Evolutionary conservation across 305 asterid genomes (phyloP).

Genomic region (Solanum hybrid): DNA sequence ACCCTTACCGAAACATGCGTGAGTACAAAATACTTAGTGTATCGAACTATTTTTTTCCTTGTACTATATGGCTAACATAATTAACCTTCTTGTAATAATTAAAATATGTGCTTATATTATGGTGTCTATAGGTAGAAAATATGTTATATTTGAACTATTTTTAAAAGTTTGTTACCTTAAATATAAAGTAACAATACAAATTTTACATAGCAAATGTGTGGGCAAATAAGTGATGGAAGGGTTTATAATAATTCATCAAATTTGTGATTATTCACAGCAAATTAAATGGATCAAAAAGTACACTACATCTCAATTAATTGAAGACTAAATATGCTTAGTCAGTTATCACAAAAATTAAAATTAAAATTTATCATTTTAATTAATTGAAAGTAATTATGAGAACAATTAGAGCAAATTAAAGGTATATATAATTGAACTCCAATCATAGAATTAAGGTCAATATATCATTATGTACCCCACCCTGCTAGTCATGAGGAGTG

Average conservation of each 20-base stretch:
- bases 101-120: background rate
- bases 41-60: fast-evolving
- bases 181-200: background rate
- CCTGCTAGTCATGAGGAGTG: background rate
- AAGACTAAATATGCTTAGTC: background rate
- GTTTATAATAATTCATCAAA: background rate
- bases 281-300: background rate
- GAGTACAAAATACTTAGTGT: fast-evolving
- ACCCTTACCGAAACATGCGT: too few species aligned
- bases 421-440: background rate
- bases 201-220: background rate
- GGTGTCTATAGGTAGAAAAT: background rate
- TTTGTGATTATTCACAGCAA: background rate
- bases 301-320: background rate
- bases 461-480: slow-evolving; percentile 12
- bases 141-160: background rate
- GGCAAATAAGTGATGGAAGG: background rate
- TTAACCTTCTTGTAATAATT: background rate
- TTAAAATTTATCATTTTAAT: background rate
- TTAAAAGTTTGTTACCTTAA: background rate
- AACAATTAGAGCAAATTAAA: background rate
- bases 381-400: background rate
- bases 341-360: background rate
- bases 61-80: background rate
- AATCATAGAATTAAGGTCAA: slow-evolving; percentile 25